Base-by-base conservation (phyloP, 768 basidiomycete species). In the Amanita jacksonii region DNA sequence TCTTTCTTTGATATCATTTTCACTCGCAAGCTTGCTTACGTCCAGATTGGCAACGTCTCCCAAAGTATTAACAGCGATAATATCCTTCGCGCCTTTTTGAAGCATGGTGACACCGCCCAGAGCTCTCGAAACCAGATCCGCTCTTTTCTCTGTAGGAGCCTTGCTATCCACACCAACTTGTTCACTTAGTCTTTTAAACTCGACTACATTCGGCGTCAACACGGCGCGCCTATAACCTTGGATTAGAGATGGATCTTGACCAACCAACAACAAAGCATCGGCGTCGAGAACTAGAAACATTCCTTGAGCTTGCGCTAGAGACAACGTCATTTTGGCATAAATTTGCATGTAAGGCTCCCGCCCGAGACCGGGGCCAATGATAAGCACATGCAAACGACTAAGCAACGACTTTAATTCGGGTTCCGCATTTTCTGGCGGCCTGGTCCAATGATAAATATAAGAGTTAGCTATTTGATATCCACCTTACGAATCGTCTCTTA, bases 201-300 rank as follows among this genome's bases (percentile, higher is more conserved):
- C 96, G 49, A 86, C 85, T 9, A 94, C 76, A 53, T 98, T 98
- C 0, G 96, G 96, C 0, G 96, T 98, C 41, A 99, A 63, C 13
- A 99, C 82, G 0, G 86, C 85, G 15, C 86, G 76, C 15, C 81
- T 73, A 59, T 97, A 96, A 1, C 93, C 94, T 51, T 75, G 72
- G 46, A 99, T 77, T 44, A 88, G 59, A 4, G 71, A 64, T 2
- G 81, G 67, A 38, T 92, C 81, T 52, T 83, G 72, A 18, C 89
- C 81, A 18, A 93, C 70, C 62, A 92, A 69, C 69, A 73, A 88
- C 13, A 99, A 73, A 1, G 84, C 90, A 57, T 99, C 94, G 1
- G 94, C 96, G 54, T 99, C 96, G 12, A 99, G 70, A 13, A 98
- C 92, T 49, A 98, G 67, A 59, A 82, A 94, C 79, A 93, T 85